Conservation (phyloP, 1,139 yeast species). For the Yamadazyma conglobata region DNA sequence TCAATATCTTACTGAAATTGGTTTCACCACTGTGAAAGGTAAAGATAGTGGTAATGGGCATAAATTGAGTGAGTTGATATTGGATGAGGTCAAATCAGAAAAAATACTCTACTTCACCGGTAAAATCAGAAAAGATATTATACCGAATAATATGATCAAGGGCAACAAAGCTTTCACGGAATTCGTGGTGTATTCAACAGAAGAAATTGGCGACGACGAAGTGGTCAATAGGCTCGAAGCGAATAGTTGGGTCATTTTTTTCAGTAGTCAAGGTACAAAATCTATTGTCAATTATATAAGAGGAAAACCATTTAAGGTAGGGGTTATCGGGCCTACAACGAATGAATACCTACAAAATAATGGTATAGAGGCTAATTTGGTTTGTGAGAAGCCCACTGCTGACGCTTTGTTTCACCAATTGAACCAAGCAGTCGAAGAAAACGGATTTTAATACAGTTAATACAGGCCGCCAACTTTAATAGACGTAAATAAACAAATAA, state of each 20-base stretch:
- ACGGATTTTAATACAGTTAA: background rate
- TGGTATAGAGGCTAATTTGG: slow-evolving; percentile 57
- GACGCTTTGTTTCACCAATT: slow-evolving; percentile 41
- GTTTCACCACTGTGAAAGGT: slow-evolving; percentile 69
- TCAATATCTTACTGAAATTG: slow-evolving; percentile 53
- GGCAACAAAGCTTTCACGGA: slow-evolving; percentile 55
- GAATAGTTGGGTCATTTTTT: slow-evolving; percentile 68
- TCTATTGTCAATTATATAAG: slow-evolving; percentile 50
- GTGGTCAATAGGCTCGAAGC: slow-evolving; percentile 48
- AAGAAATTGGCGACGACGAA: slow-evolving; percentile 15
- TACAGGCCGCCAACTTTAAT: too few relatives aligned
- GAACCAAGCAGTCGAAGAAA: slow-evolving; percentile 17
- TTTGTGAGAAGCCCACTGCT: slow-evolving; percentile 75
- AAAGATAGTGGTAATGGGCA: slow-evolving; percentile 77
- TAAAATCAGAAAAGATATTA: slow-evolving; percentile 74
- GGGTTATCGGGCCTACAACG: slow-evolving; percentile 94
- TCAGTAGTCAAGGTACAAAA: slow-evolving; percentile 87
- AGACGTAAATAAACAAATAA: slow-evolving; percentile 3
- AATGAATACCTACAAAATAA: slow-evolving; percentile 53
- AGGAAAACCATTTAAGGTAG: slow-evolving; percentile 40
- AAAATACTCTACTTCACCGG: slow-evolving; percentile 80
- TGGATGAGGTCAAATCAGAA: slow-evolving; percentile 30
- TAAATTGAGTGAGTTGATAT: slow-evolving; percentile 61
- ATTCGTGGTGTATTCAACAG: slow-evolving; percentile 66
- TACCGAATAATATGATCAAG: slow-evolving; percentile 56